Evolutionary conservation across 2,329 filamentous ascomycete species (phyloP).

Genomic region (Cladosporium phlei): DNA sequence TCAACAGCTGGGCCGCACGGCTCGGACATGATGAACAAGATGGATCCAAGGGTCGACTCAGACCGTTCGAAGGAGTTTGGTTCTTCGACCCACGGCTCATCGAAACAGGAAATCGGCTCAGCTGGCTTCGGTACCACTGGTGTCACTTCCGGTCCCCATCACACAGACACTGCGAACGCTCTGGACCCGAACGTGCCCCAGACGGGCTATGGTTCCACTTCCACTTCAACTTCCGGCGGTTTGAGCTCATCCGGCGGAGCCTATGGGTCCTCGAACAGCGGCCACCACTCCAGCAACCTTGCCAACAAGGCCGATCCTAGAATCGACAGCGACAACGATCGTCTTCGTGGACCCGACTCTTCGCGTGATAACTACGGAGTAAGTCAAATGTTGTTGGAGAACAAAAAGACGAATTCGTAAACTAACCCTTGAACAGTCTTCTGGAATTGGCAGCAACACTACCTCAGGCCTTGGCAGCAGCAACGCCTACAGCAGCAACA

Average conservation of each 20-base stretch:
- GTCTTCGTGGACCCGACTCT: neutral
- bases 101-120: constrained; percentile 12
- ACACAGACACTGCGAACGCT: constrained; percentile 16
- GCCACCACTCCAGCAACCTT: neutral
- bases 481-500: constrained; percentile 15
- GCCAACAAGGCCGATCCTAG: constrained; percentile 10
- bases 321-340: constrained; percentile 10
- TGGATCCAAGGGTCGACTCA: constrained; percentile 11
- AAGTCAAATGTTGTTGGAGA: neutral
- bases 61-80: constrained; percentile 16
- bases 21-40: constrained; percentile 16
- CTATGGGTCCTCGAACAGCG: constrained; percentile 11
- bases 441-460: neutral
- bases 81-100: constrained; percentile 17
- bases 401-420: too few relatives aligned
- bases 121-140: neutral
- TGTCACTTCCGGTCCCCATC: constrained; percentile 13
- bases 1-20: constrained; percentile 16
- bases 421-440: too few relatives aligned
- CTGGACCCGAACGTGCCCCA: constrained; percentile 17
- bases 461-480: neutral
- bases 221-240: constrained; percentile 1
- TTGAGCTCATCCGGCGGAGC: constrained; percentile 6
- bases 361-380: constrained; percentile 20
- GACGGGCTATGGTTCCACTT: constrained; percentile 5